Evolutionary conservation across 1,139 yeast species (phyloP).

Genomic region (Blastobotrys elegans): DNA sequence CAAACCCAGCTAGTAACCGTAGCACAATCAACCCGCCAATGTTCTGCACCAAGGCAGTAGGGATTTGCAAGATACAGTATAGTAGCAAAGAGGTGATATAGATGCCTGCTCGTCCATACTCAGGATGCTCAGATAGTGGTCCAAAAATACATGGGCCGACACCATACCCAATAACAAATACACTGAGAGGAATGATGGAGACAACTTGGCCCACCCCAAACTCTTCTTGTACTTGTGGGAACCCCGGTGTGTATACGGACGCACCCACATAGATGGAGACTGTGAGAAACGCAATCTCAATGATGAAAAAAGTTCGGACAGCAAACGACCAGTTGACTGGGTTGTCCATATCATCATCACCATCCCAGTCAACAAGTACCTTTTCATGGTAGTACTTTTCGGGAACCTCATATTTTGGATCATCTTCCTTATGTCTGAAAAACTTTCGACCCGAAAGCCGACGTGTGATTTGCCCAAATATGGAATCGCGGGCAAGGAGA

Average conservation of each 20-base stretch:
- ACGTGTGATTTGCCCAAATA: conserved; percentile 8
- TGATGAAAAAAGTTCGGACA: conserved; percentile 39
- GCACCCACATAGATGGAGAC: conserved; percentile 56
- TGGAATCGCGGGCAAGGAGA: conserved; percentile 9
- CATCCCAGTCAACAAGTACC: conserved; percentile 40
- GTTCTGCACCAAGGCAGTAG: conserved; percentile 44
- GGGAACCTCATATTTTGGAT: conserved; percentile 10
- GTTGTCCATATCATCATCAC: conserved; percentile 51
- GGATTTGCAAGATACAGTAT: conserved; percentile 55
- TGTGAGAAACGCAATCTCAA: conserved; percentile 45
- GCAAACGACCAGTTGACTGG: conserved; percentile 52
- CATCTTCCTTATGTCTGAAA: conserved; percentile 11
- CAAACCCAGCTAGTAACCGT: conserved; percentile 73
- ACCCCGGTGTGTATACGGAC: conserved; percentile 57
- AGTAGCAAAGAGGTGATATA: conserved; percentile 51
- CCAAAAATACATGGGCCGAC: conserved; percentile 51
- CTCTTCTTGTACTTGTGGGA: conserved; percentile 40
- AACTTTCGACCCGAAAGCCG: conserved; percentile 9
- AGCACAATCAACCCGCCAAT: conserved; percentile 49
- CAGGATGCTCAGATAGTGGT: conserved; percentile 50
- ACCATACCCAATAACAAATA: conserved; percentile 57
- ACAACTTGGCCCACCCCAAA: conserved; percentile 43
- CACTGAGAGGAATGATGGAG: conserved; percentile 48
- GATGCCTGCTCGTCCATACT: conserved; percentile 50
- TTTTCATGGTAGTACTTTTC: conserved; percentile 5